Evolutionary conservation across 1,139 yeast genomes (phyloP).

Genomic region (Citeromyces hawaiiensis): DNA sequence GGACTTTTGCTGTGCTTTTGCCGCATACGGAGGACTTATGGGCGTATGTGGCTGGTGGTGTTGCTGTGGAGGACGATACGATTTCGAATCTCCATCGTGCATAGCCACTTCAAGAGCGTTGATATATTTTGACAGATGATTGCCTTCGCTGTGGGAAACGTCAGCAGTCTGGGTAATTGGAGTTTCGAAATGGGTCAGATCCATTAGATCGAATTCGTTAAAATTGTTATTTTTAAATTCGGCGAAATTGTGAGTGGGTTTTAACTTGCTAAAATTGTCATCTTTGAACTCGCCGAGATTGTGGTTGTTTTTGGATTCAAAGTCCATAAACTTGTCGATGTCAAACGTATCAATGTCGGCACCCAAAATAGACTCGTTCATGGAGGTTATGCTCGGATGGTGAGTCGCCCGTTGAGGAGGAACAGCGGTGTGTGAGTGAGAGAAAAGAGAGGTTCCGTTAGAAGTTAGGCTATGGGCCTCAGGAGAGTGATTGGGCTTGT

Average conservation of each 20-base stretch:
- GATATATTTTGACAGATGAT: conserved; percentile 13
- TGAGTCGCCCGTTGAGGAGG: conserved; percentile 1
- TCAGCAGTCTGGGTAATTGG: conserved; percentile 2
- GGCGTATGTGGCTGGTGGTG: neutral
- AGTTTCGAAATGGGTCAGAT: conserved; percentile 11
- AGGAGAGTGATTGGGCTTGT: conserved; percentile 12
- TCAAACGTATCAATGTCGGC: conserved; percentile 12
- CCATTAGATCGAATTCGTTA: conserved; percentile 12
- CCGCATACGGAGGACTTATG: neutral
- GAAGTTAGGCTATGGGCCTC: conserved; percentile 15
- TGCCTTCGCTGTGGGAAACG: conserved; percentile 3
- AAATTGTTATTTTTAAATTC: conserved; percentile 2
- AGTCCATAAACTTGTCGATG: conserved; percentile 15
- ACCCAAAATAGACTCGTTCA: too few species aligned
- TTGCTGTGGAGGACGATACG: neutral
- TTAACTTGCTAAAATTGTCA: too few species aligned
- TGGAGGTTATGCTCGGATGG: too few species aligned
- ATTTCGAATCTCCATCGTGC: conserved; percentile 8
- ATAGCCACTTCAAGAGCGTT: conserved; percentile 16
- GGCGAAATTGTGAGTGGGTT: too few species aligned
- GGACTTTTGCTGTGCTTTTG: conserved; percentile 8
- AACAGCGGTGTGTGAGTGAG: conserved; percentile 5
- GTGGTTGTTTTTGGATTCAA: conserved; percentile 9
- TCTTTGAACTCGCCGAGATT: neutral
- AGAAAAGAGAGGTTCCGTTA: conserved; percentile 14